Percentiles rank a stretch among this genome's conserved stretches.
phyloP scores from a whole-genome alignment of 2,329 filamentous ascomycete species.

The Huntiella moniliformis region DNA sequence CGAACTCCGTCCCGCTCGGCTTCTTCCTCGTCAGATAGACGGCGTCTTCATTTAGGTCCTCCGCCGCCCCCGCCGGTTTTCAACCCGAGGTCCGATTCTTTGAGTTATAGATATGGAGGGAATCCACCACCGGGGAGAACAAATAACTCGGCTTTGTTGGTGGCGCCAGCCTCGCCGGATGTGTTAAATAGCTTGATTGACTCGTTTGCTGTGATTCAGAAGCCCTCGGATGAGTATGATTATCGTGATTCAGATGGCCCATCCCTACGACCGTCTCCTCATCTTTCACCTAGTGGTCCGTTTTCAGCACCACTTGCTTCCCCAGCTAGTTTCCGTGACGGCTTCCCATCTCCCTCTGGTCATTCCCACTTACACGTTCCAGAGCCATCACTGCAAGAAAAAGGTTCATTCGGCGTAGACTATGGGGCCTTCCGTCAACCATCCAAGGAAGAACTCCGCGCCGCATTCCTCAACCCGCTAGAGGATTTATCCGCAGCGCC shows the following conservation, averaged over 20 bases:
- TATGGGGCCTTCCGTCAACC: constrained; percentile 46
- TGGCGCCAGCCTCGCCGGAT: constrained; percentile 8
- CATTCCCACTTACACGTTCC: not conserved
- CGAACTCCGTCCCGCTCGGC: not conserved
- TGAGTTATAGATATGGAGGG: not conserved
- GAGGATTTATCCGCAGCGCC: constrained; percentile 43
- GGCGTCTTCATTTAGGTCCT: not conserved
- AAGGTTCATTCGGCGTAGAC: constrained; percentile 49
- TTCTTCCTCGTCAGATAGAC: not conserved
- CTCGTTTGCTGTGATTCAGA: constrained; percentile 11
- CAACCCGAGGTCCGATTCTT: not conserved
- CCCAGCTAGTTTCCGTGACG: not conserved
- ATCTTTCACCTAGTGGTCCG: not conserved
- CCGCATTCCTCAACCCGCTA: constrained; percentile 22
- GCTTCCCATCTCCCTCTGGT: not conserved
- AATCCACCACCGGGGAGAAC: not conserved
- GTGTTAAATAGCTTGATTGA: constrained; percentile 10
- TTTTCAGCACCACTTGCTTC: constrained; percentile 4
- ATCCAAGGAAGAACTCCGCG: constrained; percentile 27
- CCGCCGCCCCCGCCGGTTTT: not conserved
- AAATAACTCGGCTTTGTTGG: not conserved
- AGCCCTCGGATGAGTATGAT: constrained; percentile 2
- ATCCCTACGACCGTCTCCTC: constrained; percentile 4
- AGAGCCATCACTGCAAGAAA: not conserved
- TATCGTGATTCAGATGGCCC: not conserved